These are phyloP conservation scores for Datura wrightii DNA, from an alignment of 257 asterid species.

Conservation along the genomic window DNA sequence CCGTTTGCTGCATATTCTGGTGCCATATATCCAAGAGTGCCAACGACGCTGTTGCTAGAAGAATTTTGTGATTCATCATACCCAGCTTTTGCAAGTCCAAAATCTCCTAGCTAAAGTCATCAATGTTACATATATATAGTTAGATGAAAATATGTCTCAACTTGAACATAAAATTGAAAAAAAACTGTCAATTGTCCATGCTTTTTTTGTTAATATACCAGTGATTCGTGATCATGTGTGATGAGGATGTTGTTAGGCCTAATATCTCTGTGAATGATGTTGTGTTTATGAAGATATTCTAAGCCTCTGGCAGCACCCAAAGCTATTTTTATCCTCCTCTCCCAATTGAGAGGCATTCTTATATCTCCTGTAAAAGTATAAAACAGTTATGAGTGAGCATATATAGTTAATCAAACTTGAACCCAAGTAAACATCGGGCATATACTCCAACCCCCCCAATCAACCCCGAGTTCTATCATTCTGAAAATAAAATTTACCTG, in stretches of 20 bases:
- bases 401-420: not conserved
- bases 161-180: not conserved
- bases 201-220: slow-evolving; percentile 41
- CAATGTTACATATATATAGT: not conserved
- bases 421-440: not conserved
- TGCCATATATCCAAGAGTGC: slow-evolving; percentile 77
- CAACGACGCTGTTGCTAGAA: slow-evolving; percentile 56
- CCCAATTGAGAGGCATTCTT: slow-evolving; percentile 55
- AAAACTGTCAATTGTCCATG: not conserved
- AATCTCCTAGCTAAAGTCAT: slow-evolving; percentile 64
- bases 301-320: slow-evolving; percentile 75
- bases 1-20: slow-evolving; percentile 83
- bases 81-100: slow-evolving; percentile 75
- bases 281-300: slow-evolving; percentile 58
- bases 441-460: no score
- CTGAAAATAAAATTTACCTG: slow-evolving; percentile 39
- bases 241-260: slow-evolving; percentile 76
- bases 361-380: slow-evolving; percentile 44
- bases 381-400: not conserved
- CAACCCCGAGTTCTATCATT: no score
- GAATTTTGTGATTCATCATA: slow-evolving; percentile 44
- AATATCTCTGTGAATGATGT: slow-evolving; percentile 73
- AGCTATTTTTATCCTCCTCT: slow-evolving; percentile 68
- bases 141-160: not conserved
- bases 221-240: slow-evolving; percentile 74